phyloP scores from a whole-genome alignment of 108 stramenopile species.

The Pseudonitzschia multiseries region DNA sequence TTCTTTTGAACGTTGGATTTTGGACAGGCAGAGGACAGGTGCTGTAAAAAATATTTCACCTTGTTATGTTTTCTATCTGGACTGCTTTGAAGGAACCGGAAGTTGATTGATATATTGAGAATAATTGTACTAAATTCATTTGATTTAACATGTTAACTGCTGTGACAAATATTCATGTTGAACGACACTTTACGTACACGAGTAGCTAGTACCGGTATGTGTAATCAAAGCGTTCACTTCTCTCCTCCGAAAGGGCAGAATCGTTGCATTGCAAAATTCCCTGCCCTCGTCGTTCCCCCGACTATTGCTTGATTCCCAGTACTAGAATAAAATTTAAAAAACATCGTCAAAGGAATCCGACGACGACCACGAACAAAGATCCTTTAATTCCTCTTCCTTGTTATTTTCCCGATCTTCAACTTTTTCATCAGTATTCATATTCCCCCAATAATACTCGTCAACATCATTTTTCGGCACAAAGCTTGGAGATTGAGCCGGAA shows the following conservation, averaged over 20 bases:
- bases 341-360: slow-evolving; percentile 8
- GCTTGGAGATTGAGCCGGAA: neutral
- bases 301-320: no score
- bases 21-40: no score
- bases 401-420: neutral
- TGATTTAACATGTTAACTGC: no score
- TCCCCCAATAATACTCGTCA: neutral
- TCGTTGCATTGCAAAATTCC: no score
- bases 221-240: no score
- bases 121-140: no score
- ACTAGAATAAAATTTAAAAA: neutral
- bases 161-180: no score
- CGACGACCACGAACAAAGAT: neutral
- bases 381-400: neutral
- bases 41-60: no score
- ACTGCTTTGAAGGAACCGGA: neutral
- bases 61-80: neutral
- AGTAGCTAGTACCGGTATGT: no score
- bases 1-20: neutral
- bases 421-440: neutral
- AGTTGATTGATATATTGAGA: neutral
- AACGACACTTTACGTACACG: no score
- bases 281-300: no score
- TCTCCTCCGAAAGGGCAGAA: no score
- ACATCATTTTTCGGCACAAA: neutral